phyloP scores from a whole-genome alignment of 768 basidiomycete species.

The Collybia sp. region DNA sequence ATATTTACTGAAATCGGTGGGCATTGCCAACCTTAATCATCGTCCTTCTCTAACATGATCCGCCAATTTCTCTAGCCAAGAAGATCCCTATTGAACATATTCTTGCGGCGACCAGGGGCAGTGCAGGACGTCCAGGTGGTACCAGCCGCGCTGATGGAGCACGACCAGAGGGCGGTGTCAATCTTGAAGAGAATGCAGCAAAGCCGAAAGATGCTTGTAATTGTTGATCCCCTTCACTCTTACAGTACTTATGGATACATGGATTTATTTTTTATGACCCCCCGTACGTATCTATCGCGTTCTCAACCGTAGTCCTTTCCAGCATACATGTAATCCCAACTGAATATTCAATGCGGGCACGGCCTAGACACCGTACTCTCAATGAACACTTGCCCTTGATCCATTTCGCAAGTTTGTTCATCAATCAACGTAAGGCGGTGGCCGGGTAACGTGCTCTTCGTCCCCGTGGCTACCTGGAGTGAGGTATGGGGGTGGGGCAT shows the following conservation, averaged over 20 bases:
- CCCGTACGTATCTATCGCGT: constrained; percentile 16
- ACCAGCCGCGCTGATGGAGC: constrained; percentile 45
- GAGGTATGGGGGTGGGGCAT: constrained; percentile 80
- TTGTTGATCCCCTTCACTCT: constrained; percentile 45
- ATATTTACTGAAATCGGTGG: constrained; percentile 97
- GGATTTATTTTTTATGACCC: constrained; percentile 21
- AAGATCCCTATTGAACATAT: constrained; percentile 88
- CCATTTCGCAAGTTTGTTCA: not conserved
- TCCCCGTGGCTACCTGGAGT: constrained; percentile 46
- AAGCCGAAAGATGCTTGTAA: constrained; percentile 79
- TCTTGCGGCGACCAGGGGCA: constrained; percentile 75
- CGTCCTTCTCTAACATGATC: not conserved
- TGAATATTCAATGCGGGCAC: constrained; percentile 6
- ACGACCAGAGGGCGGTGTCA: constrained; percentile 57
- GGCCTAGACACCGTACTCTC: constrained; percentile 8
- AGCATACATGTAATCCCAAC: constrained; percentile 4
- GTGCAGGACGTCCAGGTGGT: constrained; percentile 56
- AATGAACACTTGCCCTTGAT: constrained; percentile 4
- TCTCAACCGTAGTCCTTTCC: constrained; percentile 7
- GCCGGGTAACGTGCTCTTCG: constrained; percentile 48
- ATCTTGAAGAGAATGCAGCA: constrained; percentile 59
- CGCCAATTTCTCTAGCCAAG: constrained; percentile 35
- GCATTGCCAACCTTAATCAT: constrained; percentile 16
- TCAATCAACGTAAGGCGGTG: constrained; percentile 63
- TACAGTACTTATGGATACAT: constrained; percentile 13